Percentiles rank a stretch among this genome's conserved stretches.
phyloP scores from a whole-genome alignment of 768 basidiomycete genomes.

The Crepidotus variabilis region DNA sequence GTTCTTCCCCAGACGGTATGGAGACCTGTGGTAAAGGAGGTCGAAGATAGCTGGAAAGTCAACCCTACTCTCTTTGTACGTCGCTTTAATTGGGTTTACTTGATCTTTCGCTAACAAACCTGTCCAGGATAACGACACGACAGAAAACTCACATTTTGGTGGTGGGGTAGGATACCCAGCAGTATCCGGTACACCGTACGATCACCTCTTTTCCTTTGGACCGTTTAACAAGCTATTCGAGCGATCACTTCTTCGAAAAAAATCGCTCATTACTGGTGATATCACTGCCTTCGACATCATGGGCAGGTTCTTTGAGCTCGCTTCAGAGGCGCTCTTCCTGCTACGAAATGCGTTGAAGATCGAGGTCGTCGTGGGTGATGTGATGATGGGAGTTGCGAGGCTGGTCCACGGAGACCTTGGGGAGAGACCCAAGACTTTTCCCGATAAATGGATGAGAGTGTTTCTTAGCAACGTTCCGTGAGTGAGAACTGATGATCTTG shows the following conservation, averaged over 20 bases:
- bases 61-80: constrained; percentile 19
- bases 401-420: constrained; percentile 15
- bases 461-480: constrained; percentile 20
- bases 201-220: constrained; percentile 7
- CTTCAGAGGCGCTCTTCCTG: constrained; percentile 7
- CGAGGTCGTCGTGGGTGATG: constrained; percentile 11
- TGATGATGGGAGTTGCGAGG: constrained; percentile 10
- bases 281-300: constrained; percentile 8
- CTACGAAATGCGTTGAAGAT: constrained; percentile 5
- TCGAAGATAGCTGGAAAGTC: constrained; percentile 13
- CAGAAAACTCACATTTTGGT: constrained; percentile 4
- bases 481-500: background rate
- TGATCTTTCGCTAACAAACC: background rate
- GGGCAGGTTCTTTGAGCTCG: constrained; percentile 13
- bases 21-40: constrained; percentile 4
- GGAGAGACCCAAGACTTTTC: constrained; percentile 8
- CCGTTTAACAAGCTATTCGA: constrained; percentile 7
- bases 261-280: background rate
- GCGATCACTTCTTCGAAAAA: background rate
- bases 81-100: background rate
- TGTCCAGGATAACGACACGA: constrained; percentile 11
- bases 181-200: constrained; percentile 9
- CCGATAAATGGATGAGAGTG: constrained; percentile 14
- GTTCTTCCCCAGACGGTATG: background rate
- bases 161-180: constrained; percentile 9